Base-by-base conservation (phyloP, 352 stramenopile species). In the Pilasporangium apinafurcum region DNA sequence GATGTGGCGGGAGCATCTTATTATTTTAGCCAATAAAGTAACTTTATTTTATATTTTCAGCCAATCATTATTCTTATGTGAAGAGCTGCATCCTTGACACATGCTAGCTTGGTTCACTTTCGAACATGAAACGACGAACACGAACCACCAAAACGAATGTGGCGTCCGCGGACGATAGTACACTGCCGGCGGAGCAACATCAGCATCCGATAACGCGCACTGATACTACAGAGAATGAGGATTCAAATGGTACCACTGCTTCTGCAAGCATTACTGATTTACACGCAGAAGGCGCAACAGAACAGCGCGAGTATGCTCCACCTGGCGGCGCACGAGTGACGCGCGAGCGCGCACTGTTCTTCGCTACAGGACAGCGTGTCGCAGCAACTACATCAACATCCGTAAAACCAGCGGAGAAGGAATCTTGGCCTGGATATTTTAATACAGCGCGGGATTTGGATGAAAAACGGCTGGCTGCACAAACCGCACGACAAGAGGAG, bases 381-480 rank as follows among this genome's bases (percentile, higher is more conserved):
- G 36, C 34, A 28, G 14, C 46, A 9, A 26, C 40, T 26, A 35
- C 20, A 1, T 8, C 35, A 5, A 27, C 36, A 8, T n/a, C 21
- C 17, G 17, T 25, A 14, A 30, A 54, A 25, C 12, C 38, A 24
- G 43, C 46, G n/a, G 8, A 40, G 17, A 45, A 45, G 26, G 61
- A 79, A 40, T 56, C 75, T 13, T 92, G 76, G 76, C 80, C 80
- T 3, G 80, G 80, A n/a, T 90, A 90, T 59, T 90, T 79, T 37
- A 53, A 65, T 13, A 92, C 80, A 0, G 75, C 72, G 12, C 63
- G 69, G 16, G 68, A 72, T 36, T 62, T 92, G 25, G 44, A 53
- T 16, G 65, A 88, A 38, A 76, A 86, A 30, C 76, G 80, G 0
- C 44, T 69, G 32, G 77, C 73, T 0, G 80, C 80, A 5, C 74